Evolutionary conservation across 192 early-diverging fungal species (phyloP).

Genomic region (Oehlia diaphana): DNA sequence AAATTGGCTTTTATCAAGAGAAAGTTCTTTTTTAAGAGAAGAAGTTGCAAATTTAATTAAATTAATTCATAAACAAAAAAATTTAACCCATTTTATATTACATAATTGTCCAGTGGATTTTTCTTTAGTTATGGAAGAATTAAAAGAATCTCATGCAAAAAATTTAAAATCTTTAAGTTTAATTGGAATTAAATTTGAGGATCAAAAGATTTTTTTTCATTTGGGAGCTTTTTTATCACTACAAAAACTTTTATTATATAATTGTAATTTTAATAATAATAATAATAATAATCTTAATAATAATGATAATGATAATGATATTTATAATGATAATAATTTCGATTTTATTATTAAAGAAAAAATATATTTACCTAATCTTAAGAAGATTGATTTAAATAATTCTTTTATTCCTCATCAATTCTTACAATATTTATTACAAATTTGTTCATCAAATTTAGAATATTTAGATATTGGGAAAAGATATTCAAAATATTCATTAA

Average conservation of each 20-base stretch:
- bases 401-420: background rate
- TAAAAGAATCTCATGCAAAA: background rate
- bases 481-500: background rate
- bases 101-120: background rate
- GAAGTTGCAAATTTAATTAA: background rate
- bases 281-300: no score
- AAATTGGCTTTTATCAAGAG: background rate
- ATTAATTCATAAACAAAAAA: background rate
- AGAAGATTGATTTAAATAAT: background rate
- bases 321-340: background rate
- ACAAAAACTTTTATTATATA: background rate
- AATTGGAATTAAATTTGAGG: background rate
- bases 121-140: background rate
- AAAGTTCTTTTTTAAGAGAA: background rate
- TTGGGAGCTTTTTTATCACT: background rate
- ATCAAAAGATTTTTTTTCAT: background rate
- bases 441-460: background rate
- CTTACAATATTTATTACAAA: background rate
- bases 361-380: background rate
- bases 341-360: background rate
- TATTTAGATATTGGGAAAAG: background rate
- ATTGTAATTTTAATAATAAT: background rate
- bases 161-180: background rate
- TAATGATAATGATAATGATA: no score
- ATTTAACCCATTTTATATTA: background rate